phyloP scores from a whole-genome alignment of 352 stramenopile genomes.

The Phytophthora sp. region DNA sequence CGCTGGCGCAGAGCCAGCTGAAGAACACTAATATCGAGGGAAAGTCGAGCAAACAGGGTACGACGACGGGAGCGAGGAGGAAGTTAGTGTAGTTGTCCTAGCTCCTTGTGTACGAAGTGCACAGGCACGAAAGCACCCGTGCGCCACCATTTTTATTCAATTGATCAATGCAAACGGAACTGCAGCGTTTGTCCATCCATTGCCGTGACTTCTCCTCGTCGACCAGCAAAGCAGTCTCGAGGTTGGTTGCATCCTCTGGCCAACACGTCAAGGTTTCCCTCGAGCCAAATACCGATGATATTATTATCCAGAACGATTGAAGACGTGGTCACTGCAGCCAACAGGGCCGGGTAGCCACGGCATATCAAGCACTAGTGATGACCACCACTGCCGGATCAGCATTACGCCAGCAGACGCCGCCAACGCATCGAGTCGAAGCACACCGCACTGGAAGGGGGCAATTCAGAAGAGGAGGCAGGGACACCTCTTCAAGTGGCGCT shows the following conservation, averaged over 20 bases:
- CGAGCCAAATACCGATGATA: too few relatives aligned
- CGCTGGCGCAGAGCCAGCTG: conserved; percentile 6
- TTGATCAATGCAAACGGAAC: conserved; percentile 17
- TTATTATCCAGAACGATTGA: too few relatives aligned
- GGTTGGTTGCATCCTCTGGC: not conserved
- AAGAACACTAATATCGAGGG: conserved; percentile 23
- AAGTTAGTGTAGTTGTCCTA: not conserved
- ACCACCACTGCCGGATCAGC: too few relatives aligned
- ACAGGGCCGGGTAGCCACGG: too few relatives aligned
- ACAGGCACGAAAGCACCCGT: not conserved
- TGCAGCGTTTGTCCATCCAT: not conserved
- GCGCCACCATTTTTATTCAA: conserved; percentile 18
- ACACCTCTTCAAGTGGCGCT: not conserved
- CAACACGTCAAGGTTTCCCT: too few relatives aligned
- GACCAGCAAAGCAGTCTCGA: not conserved
- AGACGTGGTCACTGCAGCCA: too few relatives aligned
- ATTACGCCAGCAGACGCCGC: too few relatives aligned
- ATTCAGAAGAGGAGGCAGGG: too few relatives aligned
- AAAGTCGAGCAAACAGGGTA: conserved; percentile 14
- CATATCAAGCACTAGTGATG: too few relatives aligned
- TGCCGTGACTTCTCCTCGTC: not conserved
- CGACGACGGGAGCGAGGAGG: not conserved
- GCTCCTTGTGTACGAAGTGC: conserved; percentile 6
- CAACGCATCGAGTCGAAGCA: too few relatives aligned
- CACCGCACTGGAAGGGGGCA: too few relatives aligned